A percentile compares a stretch with the other conserved stretches of the same genome.
Evolutionary conservation across 129 eudicot genomes (phyloP).

Genomic region (sunflower (Helianthus annuus)): HanXRQr2.0-SUNRISE NC_035440.2:130021219-130021718

Average conservation of each 20-base stretch:
- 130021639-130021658: too few relatives aligned
- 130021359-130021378: conserved; percentile 98
- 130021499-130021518: conserved; percentile 92
- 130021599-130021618: conserved; percentile 10
- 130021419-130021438: conserved; percentile 68
- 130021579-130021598: conserved; percentile 64
- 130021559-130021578: conserved; percentile 92
- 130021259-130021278: conserved; percentile 24
- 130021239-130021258: conserved; percentile 6
- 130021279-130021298: conserved; percentile 31
- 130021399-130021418: conserved; percentile 77
- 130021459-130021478: conserved; percentile 5
- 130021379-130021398: conserved; percentile 90
- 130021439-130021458: not conserved
- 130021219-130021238: conserved; percentile 20
- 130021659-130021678: too few relatives aligned
- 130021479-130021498: conserved; percentile 30
- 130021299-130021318: conserved; percentile 39
- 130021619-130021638: not conserved
- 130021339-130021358: conserved; percentile 71
- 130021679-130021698: too few relatives aligned
- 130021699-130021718: not conserved
- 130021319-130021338: conserved; percentile 25
- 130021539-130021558: conserved; percentile 83
- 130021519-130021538: conserved; percentile 78